Percentiles rank a stretch among this genome's conserved stretches.
Conservation (phyloP, 345 rosid genomes). For the Abelmoschus esculentus region DNA sequence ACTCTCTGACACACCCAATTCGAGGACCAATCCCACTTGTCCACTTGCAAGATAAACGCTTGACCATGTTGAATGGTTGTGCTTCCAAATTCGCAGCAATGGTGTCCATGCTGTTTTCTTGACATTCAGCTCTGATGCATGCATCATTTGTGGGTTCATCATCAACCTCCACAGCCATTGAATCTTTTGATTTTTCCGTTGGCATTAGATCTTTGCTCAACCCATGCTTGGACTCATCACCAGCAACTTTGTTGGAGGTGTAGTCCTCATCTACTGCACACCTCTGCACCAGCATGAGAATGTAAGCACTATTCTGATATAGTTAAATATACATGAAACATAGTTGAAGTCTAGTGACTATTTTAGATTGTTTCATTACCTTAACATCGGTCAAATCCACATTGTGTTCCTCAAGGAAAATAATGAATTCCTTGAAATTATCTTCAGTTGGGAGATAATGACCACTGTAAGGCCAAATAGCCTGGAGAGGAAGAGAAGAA, state of each 20-base stretch:
- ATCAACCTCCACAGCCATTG: not conserved
- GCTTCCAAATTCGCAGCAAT: slow-evolving; percentile 24
- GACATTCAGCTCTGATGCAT: not conserved
- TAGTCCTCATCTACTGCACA: slow-evolving; percentile 46
- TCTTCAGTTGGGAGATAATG: slow-evolving; percentile 66
- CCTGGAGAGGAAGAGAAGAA: slow-evolving; percentile 22
- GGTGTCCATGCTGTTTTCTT: not conserved
- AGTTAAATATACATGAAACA: not conserved
- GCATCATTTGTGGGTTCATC: not conserved
- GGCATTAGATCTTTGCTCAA: not conserved
- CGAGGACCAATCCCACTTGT: slow-evolving; percentile 61
- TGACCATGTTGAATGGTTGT: slow-evolving; percentile 31
- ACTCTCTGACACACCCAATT: slow-evolving; percentile 67
- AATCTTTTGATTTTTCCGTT: not conserved
- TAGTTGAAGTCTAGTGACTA: not conserved
- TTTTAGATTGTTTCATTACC: slow-evolving; percentile 24
- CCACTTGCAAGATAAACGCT: slow-evolving; percentile 65
- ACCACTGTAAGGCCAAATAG: slow-evolving; percentile 68
- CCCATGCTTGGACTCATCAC: slow-evolving; percentile 15
- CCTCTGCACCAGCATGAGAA: slow-evolving; percentile 28
- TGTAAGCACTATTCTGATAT: not conserved
- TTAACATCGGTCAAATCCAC: slow-evolving; percentile 51
- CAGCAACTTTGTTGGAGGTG: slow-evolving; percentile 23
- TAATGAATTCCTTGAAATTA: slow-evolving; percentile 45
- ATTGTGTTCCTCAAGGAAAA: slow-evolving; percentile 47